Conservation (phyloP, 352 stramenopile species). For the Globisporangium iwayamae region DNA sequence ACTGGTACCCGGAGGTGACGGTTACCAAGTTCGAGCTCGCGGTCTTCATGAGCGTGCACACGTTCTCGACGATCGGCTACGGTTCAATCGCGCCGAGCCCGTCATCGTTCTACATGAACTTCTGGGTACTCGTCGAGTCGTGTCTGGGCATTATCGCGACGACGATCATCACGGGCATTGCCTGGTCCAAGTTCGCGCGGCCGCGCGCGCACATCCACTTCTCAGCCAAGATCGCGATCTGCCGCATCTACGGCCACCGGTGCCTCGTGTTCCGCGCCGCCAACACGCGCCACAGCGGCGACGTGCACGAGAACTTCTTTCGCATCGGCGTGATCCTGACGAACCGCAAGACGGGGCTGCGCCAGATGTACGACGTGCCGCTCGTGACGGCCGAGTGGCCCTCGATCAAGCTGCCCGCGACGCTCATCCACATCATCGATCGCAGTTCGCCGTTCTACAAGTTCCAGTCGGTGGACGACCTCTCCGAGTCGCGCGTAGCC, state of each 20-base stretch:
- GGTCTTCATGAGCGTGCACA: slow-evolving; percentile 84
- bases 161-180: slow-evolving; percentile 85
- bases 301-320: slow-evolving; percentile 83
- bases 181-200: slow-evolving; percentile 83
- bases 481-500: slow-evolving; percentile 66
- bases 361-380: slow-evolving; percentile 81
- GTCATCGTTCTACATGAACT: slow-evolving; percentile 64
- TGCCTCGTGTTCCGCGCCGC: slow-evolving; percentile 79
- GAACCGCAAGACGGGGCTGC: slow-evolving; percentile 74
- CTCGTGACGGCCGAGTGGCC: slow-evolving; percentile 77
- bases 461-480: slow-evolving; percentile 67
- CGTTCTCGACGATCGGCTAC: slow-evolving; percentile 77
- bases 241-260: slow-evolving; percentile 67
- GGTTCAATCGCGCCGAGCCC: slow-evolving; percentile 58
- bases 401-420: slow-evolving; percentile 78
- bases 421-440: slow-evolving; percentile 82
- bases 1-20: slow-evolving; percentile 41
- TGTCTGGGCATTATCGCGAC: slow-evolving; percentile 69
- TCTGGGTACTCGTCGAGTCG: slow-evolving; percentile 75
- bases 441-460: slow-evolving; percentile 75
- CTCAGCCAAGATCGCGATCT: slow-evolving; percentile 62
- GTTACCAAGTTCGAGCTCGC: slow-evolving; percentile 58
- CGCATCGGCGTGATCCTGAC: slow-evolving; percentile 80
- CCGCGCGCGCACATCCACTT: slow-evolving; percentile 82
- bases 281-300: slow-evolving; percentile 74